Base-by-base conservation (phyloP, 169 alveolate genomes). In the Eimeria mitis region DNA sequence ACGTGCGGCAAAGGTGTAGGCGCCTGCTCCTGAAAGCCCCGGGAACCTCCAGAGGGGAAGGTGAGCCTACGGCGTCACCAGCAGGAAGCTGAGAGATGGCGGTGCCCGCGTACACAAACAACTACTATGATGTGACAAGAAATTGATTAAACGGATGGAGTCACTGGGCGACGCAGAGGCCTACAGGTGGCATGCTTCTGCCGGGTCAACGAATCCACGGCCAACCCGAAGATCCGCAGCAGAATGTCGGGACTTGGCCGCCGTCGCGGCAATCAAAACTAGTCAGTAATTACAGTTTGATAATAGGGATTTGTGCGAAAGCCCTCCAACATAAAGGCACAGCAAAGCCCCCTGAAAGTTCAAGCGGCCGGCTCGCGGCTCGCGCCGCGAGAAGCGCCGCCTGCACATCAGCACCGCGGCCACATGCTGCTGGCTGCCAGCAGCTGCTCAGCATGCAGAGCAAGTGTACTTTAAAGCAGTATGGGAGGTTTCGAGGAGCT, bases 381-480 rank as follows among this genome's bases (percentile, higher is more conserved):
- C 61, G 94, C 94, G 94, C 94, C 54, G 94, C 71, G 94, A 87
- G 94, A 87, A 87, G 94, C 94, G 94, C 94, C 94, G 94, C 94
- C 94, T 87, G 94, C 94, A 87, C 94, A 87, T 87, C 94, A 87
- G 94, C 94, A 87, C 94, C 94, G 94, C 71, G 75, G 91, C 91
- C 81, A 61, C 94, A 87, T 87, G 94, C 94, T 87, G 94, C 94
- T 87, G 94, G 94, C 94, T 87, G 94, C 94, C 63, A 75, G 94
- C 94, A 87, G 94, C 94, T 87, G 63, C 81, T 61, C 94, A 87
- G 94, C 94, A 87, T 87, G 94, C 94, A 87, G 31, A 61, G 61
- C 31, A 65, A 31, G 23, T 63, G 83, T 2, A 37, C 31, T 37
- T 65, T 28, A 63, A 63, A 61, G 83, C 71, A 65, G 52, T 40